Conservation (phyloP, 306 rosid genomes). For the Vachellia collinsii region DNA sequence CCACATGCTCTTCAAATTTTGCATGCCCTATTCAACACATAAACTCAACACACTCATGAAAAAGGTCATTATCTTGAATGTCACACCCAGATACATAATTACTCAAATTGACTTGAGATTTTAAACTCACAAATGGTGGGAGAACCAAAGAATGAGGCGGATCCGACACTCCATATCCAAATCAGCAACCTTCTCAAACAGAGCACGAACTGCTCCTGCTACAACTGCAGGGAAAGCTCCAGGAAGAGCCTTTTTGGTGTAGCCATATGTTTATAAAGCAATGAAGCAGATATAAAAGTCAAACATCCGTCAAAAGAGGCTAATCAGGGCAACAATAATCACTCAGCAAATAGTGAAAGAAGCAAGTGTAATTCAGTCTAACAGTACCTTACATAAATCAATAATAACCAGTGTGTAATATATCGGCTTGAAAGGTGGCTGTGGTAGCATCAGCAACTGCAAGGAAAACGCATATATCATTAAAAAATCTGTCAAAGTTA, state of each 20-base stretch:
- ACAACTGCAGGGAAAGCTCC: slow-evolving; percentile 99
- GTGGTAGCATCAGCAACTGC: slow-evolving; percentile 95
- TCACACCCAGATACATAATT: slow-evolving; percentile 18
- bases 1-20: slow-evolving; percentile 3
- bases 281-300: slow-evolving; percentile 6
- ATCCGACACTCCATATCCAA: slow-evolving; percentile 98
- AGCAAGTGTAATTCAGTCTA: slow-evolving; percentile 24
- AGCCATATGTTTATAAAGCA: slow-evolving; percentile 42
- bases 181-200: slow-evolving; percentile 91
- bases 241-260: slow-evolving; percentile 84
- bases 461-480: slow-evolving; percentile 26
- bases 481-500: slow-evolving; percentile 3
- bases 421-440: slow-evolving; percentile 91
- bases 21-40: not conserved
- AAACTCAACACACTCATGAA: slow-evolving; percentile 15
- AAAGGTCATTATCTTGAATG: slow-evolving; percentile 2
- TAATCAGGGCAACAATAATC: slow-evolving; percentile 11
- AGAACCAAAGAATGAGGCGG: slow-evolving; percentile 96
- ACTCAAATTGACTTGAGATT: not conserved
- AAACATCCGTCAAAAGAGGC: not conserved
- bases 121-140: slow-evolving; percentile 91
- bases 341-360: slow-evolving; percentile 27
- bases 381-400: slow-evolving; percentile 92
- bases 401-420: slow-evolving; percentile 93
- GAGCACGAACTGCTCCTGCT: slow-evolving; percentile 97